phyloP scores from a whole-genome alignment of 1,139 yeast genomes.

The Wickerhamomyces sp. region DNA sequence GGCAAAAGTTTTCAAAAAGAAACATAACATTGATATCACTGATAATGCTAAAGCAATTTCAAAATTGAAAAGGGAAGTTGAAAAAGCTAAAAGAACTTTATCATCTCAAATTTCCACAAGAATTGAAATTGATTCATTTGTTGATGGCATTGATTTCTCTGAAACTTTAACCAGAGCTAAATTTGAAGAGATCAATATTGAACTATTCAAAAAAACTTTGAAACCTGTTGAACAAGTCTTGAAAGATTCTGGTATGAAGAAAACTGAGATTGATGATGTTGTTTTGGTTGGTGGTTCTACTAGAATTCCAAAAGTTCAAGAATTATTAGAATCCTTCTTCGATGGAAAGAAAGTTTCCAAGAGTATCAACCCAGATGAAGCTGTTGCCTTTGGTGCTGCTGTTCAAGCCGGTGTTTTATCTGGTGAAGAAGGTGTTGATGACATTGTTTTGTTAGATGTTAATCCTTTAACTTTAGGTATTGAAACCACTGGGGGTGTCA shows the following conservation, averaged over 20 bases:
- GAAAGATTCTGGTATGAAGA: constrained; percentile 76
- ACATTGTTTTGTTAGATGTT: constrained; percentile 79
- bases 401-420: constrained; percentile 89
- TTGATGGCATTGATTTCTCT: constrained; percentile 90
- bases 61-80: constrained; percentile 88
- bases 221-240: constrained; percentile 86
- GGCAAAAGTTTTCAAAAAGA: constrained; percentile 79
- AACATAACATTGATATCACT: constrained; percentile 70
- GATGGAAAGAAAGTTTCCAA: constrained; percentile 88
- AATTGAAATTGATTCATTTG: constrained; percentile 88
- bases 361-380: constrained; percentile 82
- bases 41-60: constrained; percentile 77
- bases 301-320: constrained; percentile 92
- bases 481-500: constrained; percentile 95
- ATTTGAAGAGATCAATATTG: constrained; percentile 85
- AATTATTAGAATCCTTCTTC: constrained; percentile 77
- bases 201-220: constrained; percentile 78
- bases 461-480: constrained; percentile 89
- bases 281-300: constrained; percentile 93
- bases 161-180: constrained; percentile 85
- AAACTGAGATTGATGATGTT: constrained; percentile 77
- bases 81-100: constrained; percentile 87
- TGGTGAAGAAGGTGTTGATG: constrained; percentile 79
- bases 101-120: constrained; percentile 85
- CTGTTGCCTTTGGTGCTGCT: constrained; percentile 73